Evolutionary conservation across 2,329 filamentous ascomycete species (phyloP).

Genomic region (Pseudopithomyces maydicus): DNA sequence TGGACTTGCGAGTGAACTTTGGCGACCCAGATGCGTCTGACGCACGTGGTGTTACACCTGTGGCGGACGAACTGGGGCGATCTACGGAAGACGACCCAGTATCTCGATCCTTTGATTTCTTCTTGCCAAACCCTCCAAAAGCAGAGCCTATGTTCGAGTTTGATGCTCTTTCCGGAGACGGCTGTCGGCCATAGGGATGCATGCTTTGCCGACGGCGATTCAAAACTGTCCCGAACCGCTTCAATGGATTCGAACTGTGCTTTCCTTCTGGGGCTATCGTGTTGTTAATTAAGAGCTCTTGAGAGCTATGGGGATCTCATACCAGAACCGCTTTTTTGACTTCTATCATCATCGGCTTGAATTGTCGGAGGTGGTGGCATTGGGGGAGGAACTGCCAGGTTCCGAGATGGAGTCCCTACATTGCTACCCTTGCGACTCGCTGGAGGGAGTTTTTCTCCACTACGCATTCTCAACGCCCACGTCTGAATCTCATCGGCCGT

Average conservation of each 20-base stretch:
- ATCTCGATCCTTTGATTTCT: conserved; percentile 67
- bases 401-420: conserved; percentile 35
- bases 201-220: conserved; percentile 44
- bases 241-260: conserved; percentile 44
- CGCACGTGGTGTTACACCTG: conserved; percentile 31
- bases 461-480: conserved; percentile 60
- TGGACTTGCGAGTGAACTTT: conserved; percentile 31
- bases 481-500: conserved; percentile 84
- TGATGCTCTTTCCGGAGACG: conserved; percentile 58
- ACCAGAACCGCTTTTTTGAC: conserved; percentile 58
- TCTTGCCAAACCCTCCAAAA: conserved; percentile 67
- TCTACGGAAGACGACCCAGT: conserved; percentile 42
- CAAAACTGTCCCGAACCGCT: conserved; percentile 48
- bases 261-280: conserved; percentile 38
- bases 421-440: conserved; percentile 39
- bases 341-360: conserved; percentile 58
- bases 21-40: conserved; percentile 42
- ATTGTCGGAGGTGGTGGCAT: conserved; percentile 36
- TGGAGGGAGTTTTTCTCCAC: conserved; percentile 41
- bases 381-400: conserved; percentile 42
- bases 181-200: conserved; percentile 45
- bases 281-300: background rate
- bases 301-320: conserved; percentile 21
- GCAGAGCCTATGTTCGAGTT: conserved; percentile 60
- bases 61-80: conserved; percentile 40